Evolutionary conservation across 768 basidiomycete genomes (phyloP).

Genomic region (Leccinum boreale): DNA sequence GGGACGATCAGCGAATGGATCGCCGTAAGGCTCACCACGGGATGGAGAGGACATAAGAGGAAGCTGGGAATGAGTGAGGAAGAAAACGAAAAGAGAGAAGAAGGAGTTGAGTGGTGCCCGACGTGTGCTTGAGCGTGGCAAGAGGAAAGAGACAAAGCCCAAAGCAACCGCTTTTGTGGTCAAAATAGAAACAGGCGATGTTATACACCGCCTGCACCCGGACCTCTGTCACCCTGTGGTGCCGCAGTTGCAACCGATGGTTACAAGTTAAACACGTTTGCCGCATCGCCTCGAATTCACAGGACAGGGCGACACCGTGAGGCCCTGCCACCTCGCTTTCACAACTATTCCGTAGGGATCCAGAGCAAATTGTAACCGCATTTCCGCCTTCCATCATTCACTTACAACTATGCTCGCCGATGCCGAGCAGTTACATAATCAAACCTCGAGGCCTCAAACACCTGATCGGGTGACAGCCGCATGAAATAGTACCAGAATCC

Average conservation of each 20-base stretch:
- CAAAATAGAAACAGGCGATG: slow-evolving; percentile 31
- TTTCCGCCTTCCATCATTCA: neutral
- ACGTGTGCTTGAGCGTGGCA: neutral
- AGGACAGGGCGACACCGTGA: neutral
- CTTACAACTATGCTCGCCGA: too few relatives aligned
- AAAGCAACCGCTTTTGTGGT: slow-evolving; percentile 25
- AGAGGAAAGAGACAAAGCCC: slow-evolving; percentile 17
- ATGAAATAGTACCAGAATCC: neutral
- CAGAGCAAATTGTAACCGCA: neutral
- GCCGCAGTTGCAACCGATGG: neutral
- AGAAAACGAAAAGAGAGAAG: neutral
- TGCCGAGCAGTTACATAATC: neutral
- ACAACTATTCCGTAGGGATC: neutral
- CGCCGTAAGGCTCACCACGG: slow-evolving; percentile 40
- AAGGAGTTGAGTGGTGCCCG: neutral
- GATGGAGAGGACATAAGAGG: slow-evolving; percentile 27
- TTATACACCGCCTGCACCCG: slow-evolving; percentile 28
- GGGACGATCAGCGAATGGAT: slow-evolving; percentile 74
- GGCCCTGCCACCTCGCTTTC: neutral
- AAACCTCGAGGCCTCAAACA: neutral
- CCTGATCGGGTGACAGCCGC: too few relatives aligned
- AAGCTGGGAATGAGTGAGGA: neutral
- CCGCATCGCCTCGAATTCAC: neutral
- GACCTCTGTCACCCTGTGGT: slow-evolving; percentile 30
- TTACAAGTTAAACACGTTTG: neutral